Evolutionary conservation across 768 basidiomycete genomes (phyloP), one percentile per base, ranked within the genome.

Genomic region (Chiua virens): DNA sequence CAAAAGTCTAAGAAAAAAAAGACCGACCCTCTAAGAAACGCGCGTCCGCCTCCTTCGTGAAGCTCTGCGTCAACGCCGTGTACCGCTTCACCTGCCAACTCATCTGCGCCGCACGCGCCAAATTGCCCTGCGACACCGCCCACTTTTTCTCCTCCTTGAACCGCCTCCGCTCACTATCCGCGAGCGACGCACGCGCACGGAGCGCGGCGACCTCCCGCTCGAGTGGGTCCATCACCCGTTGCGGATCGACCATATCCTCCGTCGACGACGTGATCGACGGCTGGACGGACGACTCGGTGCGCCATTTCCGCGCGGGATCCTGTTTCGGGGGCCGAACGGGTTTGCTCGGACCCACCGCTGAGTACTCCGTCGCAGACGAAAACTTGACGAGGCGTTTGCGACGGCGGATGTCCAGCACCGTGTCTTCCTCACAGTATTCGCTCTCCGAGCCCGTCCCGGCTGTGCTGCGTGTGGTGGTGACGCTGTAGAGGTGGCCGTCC

Each of bases 121-220:
- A 53, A 63, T 93, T 90, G 0, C 89, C 89, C 64, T 87, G 83
- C 18, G 87, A 86, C 35, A 85, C 64, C 1, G 91, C 91, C 91
- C 91, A 93, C 65, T 91, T 89, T 57, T 82, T 78, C 69, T 93
- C 91, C 69, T 93, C 91, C 73, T 84, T 88, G 72, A 83, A 88
- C 48, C 89, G 78, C 36, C 91, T 78, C 18, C 87, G 80, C 69
- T 93, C 89, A 53, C 83, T 89, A 58, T 91, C 91, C 22, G 91
- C 90, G 51, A 90, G 69, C 18, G 87, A 85, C 8, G 90, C 90
- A 23, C 87, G 80, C 42, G 88, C 83, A 42, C 89, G 79, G 20
- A 93, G 76, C 14, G 80, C 74, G 28, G 85, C 84, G n/a, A 91
- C 78, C 60, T 90, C 87, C 27, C 87, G 81, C 60, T 90, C 86